These are phyloP conservation scores for Ceratobasidium sp. DNA, from an alignment of 1,284 basidiomycete species.

Conservation along the genomic window DNA sequence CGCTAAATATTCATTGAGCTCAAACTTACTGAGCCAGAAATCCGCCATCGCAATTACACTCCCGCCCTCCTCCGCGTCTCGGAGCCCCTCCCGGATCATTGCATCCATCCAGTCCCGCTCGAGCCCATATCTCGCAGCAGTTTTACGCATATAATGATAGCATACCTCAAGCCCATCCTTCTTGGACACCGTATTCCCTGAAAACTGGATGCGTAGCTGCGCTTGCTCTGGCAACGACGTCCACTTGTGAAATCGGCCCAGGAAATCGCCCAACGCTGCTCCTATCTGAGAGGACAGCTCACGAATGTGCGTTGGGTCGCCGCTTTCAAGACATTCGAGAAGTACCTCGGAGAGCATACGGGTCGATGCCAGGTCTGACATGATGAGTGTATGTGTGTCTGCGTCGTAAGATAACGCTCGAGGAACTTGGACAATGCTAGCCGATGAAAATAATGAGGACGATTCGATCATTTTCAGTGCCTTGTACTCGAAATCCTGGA, in stretches of 20 bases:
- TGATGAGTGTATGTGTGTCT: slow-evolving; percentile 13
- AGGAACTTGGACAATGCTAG: slow-evolving; percentile 15
- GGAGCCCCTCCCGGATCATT: slow-evolving; percentile 55
- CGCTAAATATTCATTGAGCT: too few species aligned
- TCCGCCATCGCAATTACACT: slow-evolving; percentile 29
- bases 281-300: neutral
- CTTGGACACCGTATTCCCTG: neutral
- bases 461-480: neutral
- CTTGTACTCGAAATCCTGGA: slow-evolving; percentile 25
- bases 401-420: slow-evolving; percentile 3
- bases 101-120: slow-evolving; percentile 48
- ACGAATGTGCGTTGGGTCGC: neutral
- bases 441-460: neutral
- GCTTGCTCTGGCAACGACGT: neutral
- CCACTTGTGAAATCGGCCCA: slow-evolving; percentile 33
- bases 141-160: neutral
- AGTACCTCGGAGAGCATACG: neutral
- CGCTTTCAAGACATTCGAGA: neutral
- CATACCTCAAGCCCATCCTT: neutral
- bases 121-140: slow-evolving; percentile 17
- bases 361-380: slow-evolving; percentile 5
- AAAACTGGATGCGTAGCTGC: neutral
- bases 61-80: slow-evolving; percentile 54
- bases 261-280: slow-evolving; percentile 20
- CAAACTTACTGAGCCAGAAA: slow-evolving; percentile 25